These are phyloP conservation scores for Leccinellum rugosiceps DNA, from an alignment of 768 basidiomycete species.

Conservation along the genomic window DNA sequence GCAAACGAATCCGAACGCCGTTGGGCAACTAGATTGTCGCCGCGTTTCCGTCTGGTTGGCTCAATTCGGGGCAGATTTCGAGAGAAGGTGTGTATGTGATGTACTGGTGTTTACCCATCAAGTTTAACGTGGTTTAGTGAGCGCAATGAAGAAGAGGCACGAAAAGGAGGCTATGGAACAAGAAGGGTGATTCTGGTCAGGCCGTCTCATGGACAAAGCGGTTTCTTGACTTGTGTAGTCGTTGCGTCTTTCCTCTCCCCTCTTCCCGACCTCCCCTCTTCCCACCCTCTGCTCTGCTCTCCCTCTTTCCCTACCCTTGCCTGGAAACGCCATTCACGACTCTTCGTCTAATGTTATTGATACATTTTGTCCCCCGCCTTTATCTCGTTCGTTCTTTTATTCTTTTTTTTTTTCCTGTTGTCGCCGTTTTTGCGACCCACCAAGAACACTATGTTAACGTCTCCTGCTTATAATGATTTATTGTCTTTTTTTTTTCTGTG, in stretches of 20 bases:
- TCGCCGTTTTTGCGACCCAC: not conserved
- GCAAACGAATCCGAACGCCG: not conserved
- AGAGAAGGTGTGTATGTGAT: constrained; percentile 62
- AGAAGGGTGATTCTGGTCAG: constrained; percentile 31
- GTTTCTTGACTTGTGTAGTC: too few species aligned
- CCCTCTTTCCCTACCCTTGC: not conserved
- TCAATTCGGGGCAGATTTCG: constrained; percentile 82
- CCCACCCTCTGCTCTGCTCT: too few species aligned
- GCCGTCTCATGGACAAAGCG: not conserved
- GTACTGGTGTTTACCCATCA: not conserved
- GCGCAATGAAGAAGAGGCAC: constrained; percentile 78
- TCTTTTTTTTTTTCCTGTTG: too few species aligned
- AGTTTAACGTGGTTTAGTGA: constrained; percentile 45
- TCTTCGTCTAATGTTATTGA: not conserved
- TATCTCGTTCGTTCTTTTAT: not conserved
- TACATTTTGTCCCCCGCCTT: not conserved
- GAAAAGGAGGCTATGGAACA: constrained; percentile 71
- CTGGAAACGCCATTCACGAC: not conserved
- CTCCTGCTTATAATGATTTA: not conserved
- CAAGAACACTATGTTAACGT: not conserved
- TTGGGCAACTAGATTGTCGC: constrained; percentile 54
- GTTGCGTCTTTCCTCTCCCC: too few species aligned
- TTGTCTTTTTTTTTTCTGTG: not conserved
- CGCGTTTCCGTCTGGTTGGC: constrained; percentile 83
- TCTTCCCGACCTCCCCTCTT: too few species aligned